Evolutionary conservation across 2,329 filamentous ascomycete genomes (phyloP).

Genomic region (Dactylella cylindrospora): DNA sequence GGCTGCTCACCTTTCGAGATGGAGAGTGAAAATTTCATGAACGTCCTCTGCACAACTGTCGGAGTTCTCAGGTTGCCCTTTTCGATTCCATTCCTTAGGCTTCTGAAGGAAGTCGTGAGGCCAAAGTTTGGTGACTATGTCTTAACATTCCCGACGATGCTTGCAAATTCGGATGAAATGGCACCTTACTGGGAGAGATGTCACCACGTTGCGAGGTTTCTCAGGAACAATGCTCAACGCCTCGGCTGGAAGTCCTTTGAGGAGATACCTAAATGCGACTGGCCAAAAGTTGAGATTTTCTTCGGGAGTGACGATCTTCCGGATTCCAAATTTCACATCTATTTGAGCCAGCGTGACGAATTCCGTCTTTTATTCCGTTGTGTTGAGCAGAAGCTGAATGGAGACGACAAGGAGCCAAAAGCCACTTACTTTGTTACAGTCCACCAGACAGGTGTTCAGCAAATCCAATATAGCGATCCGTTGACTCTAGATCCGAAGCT

Average conservation of each 20-base stretch:
- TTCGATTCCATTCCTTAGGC: constrained; percentile 23
- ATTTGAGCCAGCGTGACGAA: constrained; percentile 34
- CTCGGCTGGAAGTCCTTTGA: constrained; percentile 23
- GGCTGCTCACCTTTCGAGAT: constrained; percentile 17
- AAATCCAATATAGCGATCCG: constrained; percentile 36
- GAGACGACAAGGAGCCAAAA: constrained; percentile 16
- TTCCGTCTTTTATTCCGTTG: constrained; percentile 34
- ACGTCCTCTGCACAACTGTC: constrained; percentile 34
- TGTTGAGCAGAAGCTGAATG: constrained; percentile 28
- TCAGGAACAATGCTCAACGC: constrained; percentile 21
- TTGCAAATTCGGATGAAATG: constrained; percentile 26
- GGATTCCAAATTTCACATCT: constrained; percentile 22
- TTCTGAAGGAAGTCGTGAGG: constrained; percentile 6
- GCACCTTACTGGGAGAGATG: constrained; percentile 38
- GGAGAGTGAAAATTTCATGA: constrained; percentile 28
- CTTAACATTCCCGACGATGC: constrained; percentile 23
- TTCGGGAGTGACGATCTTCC: constrained; percentile 21
- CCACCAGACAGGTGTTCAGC: constrained; percentile 36
- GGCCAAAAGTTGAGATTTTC: constrained; percentile 32
- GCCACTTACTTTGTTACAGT: constrained; percentile 40
- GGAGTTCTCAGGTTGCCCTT: constrained; percentile 33
- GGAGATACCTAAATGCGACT: constrained; percentile 22
- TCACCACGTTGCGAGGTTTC: constrained; percentile 21
- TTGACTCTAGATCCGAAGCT: constrained; percentile 14
- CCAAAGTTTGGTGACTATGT: constrained; percentile 31